These are phyloP conservation scores for Neurospora africana DNA, from an alignment of 495 filamentous ascomycete genomes.

Conservation along the genomic window DNA sequence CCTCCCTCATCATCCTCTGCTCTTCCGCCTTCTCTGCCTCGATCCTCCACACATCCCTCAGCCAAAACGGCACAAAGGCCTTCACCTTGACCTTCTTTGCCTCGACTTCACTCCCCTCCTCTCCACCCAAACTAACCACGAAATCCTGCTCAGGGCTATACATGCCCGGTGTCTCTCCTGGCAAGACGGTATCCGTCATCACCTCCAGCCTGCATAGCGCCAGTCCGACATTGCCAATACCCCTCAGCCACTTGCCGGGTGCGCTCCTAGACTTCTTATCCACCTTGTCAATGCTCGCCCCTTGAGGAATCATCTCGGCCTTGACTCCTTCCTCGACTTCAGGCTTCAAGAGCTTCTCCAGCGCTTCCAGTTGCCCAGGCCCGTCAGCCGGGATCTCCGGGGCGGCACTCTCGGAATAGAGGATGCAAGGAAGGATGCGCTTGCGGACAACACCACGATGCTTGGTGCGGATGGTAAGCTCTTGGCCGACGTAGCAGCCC, in stretches of 20 bases:
- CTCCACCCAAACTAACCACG: constrained; percentile 23
- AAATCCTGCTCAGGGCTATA: constrained; percentile 33
- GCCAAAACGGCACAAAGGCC: constrained; percentile 82
- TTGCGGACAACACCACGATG: constrained; percentile 91
- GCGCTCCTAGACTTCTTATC: constrained; percentile 52
- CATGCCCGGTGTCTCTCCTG: constrained; percentile 50
- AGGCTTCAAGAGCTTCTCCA: constrained; percentile 24
- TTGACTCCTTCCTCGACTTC: constrained; percentile 8
- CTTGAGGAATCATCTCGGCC: constrained; percentile 21
- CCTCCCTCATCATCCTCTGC: background rate
- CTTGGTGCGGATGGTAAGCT: constrained; percentile 87
- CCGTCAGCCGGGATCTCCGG: background rate
- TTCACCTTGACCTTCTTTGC: constrained; percentile 54
- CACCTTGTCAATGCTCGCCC: constrained; percentile 29
- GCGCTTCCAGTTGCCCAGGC: constrained; percentile 8
- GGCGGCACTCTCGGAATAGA: constrained; percentile 42
- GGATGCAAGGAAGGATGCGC: constrained; percentile 69
- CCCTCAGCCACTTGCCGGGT: constrained; percentile 60
- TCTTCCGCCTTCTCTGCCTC: constrained; percentile 2
- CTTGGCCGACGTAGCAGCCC: constrained; percentile 94
- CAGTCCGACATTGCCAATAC: constrained; percentile 76
- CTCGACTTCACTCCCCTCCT: constrained; percentile 10
- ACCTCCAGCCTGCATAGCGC: constrained; percentile 80
- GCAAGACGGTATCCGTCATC: constrained; percentile 68
- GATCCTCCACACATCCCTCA: constrained; percentile 28